These are phyloP conservation scores for Carex pumila DNA, from an alignment of 176 grass and related monocot genomes.

Conservation along the genomic window DNA sequence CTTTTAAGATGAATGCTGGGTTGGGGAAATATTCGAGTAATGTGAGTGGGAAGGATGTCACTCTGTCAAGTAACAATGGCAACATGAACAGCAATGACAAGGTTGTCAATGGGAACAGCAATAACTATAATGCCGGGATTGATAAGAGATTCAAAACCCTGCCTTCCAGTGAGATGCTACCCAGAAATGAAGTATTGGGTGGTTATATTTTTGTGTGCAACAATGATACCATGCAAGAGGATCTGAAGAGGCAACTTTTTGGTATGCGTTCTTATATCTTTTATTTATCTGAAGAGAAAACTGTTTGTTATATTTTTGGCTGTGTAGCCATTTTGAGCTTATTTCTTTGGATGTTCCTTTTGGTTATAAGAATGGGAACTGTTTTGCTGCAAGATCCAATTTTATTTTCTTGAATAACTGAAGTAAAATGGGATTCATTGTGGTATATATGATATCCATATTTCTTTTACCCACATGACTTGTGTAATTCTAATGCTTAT, in stretches of 20 bases:
- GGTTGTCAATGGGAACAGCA: slow-evolving; percentile 28
- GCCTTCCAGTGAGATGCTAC: slow-evolving; percentile 91
- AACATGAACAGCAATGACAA: slow-evolving; percentile 19
- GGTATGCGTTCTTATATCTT: slow-evolving; percentile 38
- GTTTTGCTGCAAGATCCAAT: background rate
- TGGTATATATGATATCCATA: background rate
- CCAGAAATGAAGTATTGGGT: slow-evolving; percentile 94
- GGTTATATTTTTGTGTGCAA: slow-evolving; percentile 99
- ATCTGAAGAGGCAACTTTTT: slow-evolving; percentile 97
- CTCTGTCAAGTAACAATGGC: slow-evolving; percentile 28
- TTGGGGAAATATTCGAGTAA: slow-evolving; percentile 56
- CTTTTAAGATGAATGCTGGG: slow-evolving; percentile 68
- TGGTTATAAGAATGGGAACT: background rate
- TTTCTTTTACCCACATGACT: background rate
- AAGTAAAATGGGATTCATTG: background rate
- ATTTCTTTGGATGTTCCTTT: background rate
- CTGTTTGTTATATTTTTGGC: background rate
- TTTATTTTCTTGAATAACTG: background rate
- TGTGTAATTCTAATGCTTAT: background rate
- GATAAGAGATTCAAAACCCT: slow-evolving; percentile 97
- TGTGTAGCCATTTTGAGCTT: background rate
- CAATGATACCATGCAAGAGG: slow-evolving; percentile 99
- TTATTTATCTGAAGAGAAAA: background rate
- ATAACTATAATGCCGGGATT: slow-evolving; percentile 35
- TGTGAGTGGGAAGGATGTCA: slow-evolving; percentile 43